These are phyloP conservation scores for Debaryomyces nepalensis DNA, from an alignment of 1,139 yeast genomes.

Conservation along the genomic window DNA sequence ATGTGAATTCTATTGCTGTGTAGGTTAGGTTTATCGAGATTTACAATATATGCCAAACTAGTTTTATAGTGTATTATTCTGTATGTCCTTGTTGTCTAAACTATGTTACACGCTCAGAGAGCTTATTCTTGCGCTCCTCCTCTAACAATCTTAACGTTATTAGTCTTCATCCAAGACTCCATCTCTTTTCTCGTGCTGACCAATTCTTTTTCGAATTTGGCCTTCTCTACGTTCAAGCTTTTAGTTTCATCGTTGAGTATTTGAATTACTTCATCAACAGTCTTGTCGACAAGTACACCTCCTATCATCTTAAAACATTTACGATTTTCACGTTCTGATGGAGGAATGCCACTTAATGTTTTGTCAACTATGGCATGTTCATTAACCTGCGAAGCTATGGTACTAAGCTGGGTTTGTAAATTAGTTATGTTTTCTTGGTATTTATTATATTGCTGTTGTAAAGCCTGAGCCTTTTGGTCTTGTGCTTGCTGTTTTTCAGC, in stretches of 20 bases:
- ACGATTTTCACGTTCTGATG: conserved; percentile 55
- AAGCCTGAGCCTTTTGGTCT: conserved; percentile 50
- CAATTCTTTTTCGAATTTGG: conserved; percentile 50
- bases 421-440: conserved; percentile 65
- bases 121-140: conserved; percentile 22
- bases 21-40: too few species aligned
- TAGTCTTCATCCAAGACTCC: conserved; percentile 68
- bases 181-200: conserved; percentile 55
- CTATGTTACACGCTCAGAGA: conserved; percentile 10
- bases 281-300: conserved; percentile 85
- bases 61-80: background rate
- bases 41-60: background rate
- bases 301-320: conserved; percentile 94
- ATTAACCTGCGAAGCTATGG: conserved; percentile 48
- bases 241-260: conserved; percentile 63
- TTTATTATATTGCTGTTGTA: conserved; percentile 64
- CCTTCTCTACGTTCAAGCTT: conserved; percentile 49
- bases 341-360: conserved; percentile 33
- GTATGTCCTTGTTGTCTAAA: conserved; percentile 4
- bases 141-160: conserved; percentile 66
- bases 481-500: conserved; percentile 27
- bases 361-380: conserved; percentile 48
- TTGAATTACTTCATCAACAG: conserved; percentile 75
- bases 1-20: conserved; percentile 37
- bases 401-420: conserved; percentile 58